Percentiles rank a stretch among this genome's conserved stretches.
Conservation (phyloP, 495 filamentous ascomycete genomes). For the Saxispiralis lemnorum region DNA sequence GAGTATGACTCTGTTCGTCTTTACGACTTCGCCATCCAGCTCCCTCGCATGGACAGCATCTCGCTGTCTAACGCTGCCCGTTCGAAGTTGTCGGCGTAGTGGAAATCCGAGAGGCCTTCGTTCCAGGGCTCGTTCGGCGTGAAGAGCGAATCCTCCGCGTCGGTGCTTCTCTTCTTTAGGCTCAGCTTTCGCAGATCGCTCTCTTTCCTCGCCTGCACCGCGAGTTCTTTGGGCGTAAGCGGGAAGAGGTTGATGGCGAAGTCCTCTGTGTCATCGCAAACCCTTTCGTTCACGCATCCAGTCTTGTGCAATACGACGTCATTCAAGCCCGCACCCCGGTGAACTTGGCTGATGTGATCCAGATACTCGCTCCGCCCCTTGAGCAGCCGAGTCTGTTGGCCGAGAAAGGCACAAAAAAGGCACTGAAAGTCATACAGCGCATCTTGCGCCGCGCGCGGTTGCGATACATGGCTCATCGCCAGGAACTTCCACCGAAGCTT, state of each 20-base stretch:
- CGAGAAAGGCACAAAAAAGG: conserved; percentile 10
- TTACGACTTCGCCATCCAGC: neutral
- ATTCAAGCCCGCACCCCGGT: conserved; percentile 2
- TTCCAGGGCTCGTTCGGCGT: conserved; percentile 10
- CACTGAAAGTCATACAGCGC: conserved; percentile 10
- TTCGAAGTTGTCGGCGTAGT: conserved; percentile 5
- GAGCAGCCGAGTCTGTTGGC: conserved; percentile 3
- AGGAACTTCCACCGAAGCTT: conserved; percentile 12
- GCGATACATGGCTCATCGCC: conserved; percentile 6
- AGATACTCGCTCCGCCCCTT: conserved; percentile 7
- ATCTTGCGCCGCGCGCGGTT: conserved; percentile 2
- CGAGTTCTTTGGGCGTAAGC: neutral
- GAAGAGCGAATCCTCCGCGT: conserved; percentile 3
- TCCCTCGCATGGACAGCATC: no score
- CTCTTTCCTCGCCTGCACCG: neutral
- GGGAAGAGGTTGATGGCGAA: conserved; percentile 14
- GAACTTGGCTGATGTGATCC: conserved; percentile 5
- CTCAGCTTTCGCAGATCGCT: neutral
- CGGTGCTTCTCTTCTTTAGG: neutral
- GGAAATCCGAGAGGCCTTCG: conserved; percentile 9
- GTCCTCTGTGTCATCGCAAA: conserved; percentile 9
- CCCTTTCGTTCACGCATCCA: conserved; percentile 3
- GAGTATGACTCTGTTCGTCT: no score
- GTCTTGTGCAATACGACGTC: conserved; percentile 8
- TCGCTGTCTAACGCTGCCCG: conserved; percentile 2